Base-by-base conservation (phyloP, 805 yeast genomes). In the Myxozyma mucilagina region DNA sequence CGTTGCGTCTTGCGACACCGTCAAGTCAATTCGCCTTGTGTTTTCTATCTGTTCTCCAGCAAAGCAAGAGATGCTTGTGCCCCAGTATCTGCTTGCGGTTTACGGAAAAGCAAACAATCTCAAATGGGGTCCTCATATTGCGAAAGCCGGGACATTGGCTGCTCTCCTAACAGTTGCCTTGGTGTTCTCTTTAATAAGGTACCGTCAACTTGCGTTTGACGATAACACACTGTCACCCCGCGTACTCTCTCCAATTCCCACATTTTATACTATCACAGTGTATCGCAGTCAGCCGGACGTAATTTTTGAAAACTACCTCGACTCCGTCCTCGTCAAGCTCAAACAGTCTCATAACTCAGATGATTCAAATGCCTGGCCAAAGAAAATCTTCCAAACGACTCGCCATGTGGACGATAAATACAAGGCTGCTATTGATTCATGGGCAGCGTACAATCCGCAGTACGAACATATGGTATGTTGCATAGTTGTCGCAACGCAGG, bases 241-340 rank as follows among this genome's bases (percentile, higher is more conserved):
- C 42, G 35, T 47, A 18, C 51, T 61, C 41, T 62, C 66, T 5
- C 66, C 66, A 14, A 55, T 62, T 16, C 56, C 63, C 8, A 47
- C 55, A 4, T 62, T 53, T 34, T 11, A 36, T 4, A 29, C 31
- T 10, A 41, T 52, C 10, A 50, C 66, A 16, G 56, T 34, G 11
- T 51, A 44, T 16, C 54, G 66, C 36, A 35, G 50, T 13, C 50
- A 47, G 18, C 53, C 61, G 1, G 64, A 62, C 35, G 29, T 50
- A 9, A 55, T 47, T 11, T 50, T 56, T 29, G 67, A 63, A 53
- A 63, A 53, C 42, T 57, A 53, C 39, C 58, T 63, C 47, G 64
- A 60, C 43, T 42, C 62, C 18, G 47, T 16, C 41, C 60, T 63
- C 41, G 60, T 47, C 49, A 51, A 53, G 8, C 50, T 63, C 45